Evolutionary conservation across 305 asterid species (phyloP).

Genomic region (Fraxinus latifolia): DNA sequence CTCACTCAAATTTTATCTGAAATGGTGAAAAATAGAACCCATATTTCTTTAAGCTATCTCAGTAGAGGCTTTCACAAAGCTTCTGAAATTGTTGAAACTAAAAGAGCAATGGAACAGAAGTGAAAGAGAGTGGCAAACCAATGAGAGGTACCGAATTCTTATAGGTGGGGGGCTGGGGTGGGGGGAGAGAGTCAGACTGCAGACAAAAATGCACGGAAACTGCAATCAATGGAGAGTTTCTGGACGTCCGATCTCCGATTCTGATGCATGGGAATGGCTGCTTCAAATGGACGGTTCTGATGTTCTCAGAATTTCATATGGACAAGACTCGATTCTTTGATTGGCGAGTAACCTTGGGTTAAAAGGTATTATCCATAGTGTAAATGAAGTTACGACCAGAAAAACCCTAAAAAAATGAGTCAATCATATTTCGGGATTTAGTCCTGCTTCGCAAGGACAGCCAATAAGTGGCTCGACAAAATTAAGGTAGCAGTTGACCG

Average conservation of each 20-base stretch:
- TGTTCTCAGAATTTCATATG: conserved; percentile 15
- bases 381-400: not conserved
- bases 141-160: conserved; percentile 27
- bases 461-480: conserved; percentile 74
- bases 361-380: conserved; percentile 40
- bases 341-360: conserved; percentile 27
- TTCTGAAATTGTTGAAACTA: conserved; percentile 37
- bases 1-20: conserved; percentile 5
- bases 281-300: conserved; percentile 33
- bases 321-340: conserved; percentile 21
- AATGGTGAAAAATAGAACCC: conserved; percentile 11
- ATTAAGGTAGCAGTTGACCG: conserved; percentile 59
- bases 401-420: conserved; percentile 31
- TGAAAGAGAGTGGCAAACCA: conserved; percentile 35
- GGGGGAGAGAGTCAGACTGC: not conserved
- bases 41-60: conserved; percentile 24
- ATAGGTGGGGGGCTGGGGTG: not conserved
- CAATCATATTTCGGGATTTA: conserved; percentile 46
- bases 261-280: conserved; percentile 33
- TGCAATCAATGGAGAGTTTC: conserved; percentile 48
- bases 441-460: conserved; percentile 52
- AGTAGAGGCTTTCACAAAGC: conserved; percentile 36
- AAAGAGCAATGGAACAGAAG: conserved; percentile 51
- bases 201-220: conserved; percentile 24
- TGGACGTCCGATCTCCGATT: conserved; percentile 32